Evolutionary conservation across 306 rosid genomes (phyloP), one percentile per base, ranked within the genome.

Genomic region (Quercus berberidifolia): DNA sequence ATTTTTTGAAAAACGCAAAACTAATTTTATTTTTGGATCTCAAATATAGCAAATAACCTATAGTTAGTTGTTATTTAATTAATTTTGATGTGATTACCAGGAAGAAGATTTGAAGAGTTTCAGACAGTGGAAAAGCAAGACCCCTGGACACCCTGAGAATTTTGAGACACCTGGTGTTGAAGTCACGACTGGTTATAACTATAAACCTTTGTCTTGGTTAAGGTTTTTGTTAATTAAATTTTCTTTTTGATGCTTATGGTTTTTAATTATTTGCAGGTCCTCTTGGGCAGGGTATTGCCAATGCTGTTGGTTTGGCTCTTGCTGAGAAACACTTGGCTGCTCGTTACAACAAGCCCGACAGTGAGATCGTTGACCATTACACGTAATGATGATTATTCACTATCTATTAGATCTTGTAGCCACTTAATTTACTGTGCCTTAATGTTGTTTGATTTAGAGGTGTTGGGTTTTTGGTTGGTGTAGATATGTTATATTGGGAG

Each of bases 311-410:
- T 86, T 83, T 96, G 89, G 99, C 99, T 52, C 93, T 96, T 43
- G 97, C 99, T 3, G 99, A 96, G 93, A 96, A 86, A 87, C 99
- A 96, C 85, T 90, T 96, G 86, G 98, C 98, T 73, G 99, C 98
- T 2, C 91, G 99, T 60, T 96, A 26, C 88, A 96, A 96, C 92
- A 93, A 96, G 79, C 98, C 98, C 1, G 97, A 85, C 83, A 91
- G 79, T 55, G 97, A 93, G 87, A 90, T 96, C 62, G 87, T 96
- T 3, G 98, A 96, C 79, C 99, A 96, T 80, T 93, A 96, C 87
- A 96, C 99, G 99, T 96, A 88, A 89, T 67, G 0, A 21, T 33
- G 41, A 49, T 12, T 12, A 49, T 3, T 49, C 15, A 76, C 55
- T 38, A 69, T 23, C 83, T 41, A 41, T 41, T 67, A 33, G 60